These are phyloP conservation scores for Backusella liffmaniae DNA, from an alignment of 192 early-diverging fungal species.

Conservation along the genomic window DNA sequence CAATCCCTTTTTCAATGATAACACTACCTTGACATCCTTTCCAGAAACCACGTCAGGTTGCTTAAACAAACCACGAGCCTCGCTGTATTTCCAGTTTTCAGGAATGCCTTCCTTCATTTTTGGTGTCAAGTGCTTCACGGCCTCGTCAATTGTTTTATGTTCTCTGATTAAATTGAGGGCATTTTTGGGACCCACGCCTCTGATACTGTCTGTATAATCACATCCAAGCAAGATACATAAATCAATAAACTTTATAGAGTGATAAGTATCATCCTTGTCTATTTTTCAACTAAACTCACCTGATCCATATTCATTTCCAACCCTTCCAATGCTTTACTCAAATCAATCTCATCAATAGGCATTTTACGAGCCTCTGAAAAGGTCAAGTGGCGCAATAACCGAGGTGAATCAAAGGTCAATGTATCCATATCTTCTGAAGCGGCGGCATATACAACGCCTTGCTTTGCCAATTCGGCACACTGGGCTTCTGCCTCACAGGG, in stretches of 20 bases:
- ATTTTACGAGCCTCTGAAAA: conserved; percentile 86
- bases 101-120: conserved; percentile 80
- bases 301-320: conserved; percentile 71
- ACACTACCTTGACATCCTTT: conserved; percentile 61
- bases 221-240: conserved; percentile 96
- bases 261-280: not conserved
- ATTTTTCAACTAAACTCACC: conserved; percentile 20
- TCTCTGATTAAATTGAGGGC: conserved; percentile 85
- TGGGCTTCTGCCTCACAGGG: conserved; percentile 98
- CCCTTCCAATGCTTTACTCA: conserved; percentile 80
- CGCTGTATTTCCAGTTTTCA: conserved; percentile 85
- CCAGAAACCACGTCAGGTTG: conserved; percentile 77
- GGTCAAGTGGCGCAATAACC: conserved; percentile 90
- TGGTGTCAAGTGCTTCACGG: conserved; percentile 68
- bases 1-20: not conserved
- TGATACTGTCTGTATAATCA: conserved; percentile 96
- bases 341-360: conserved; percentile 87
- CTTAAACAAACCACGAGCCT: conserved; percentile 86
- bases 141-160: conserved; percentile 78
- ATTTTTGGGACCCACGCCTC: conserved; percentile 85
- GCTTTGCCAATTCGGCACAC: conserved; percentile 88
- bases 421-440: conserved; percentile 99
- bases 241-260: conserved; percentile 81
- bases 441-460: conserved; percentile 91
- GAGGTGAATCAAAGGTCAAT: conserved; percentile 87